Base-by-base conservation (phyloP, 2,329 filamentous ascomycete genomes). In the Pyrenophora graminea region DNA sequence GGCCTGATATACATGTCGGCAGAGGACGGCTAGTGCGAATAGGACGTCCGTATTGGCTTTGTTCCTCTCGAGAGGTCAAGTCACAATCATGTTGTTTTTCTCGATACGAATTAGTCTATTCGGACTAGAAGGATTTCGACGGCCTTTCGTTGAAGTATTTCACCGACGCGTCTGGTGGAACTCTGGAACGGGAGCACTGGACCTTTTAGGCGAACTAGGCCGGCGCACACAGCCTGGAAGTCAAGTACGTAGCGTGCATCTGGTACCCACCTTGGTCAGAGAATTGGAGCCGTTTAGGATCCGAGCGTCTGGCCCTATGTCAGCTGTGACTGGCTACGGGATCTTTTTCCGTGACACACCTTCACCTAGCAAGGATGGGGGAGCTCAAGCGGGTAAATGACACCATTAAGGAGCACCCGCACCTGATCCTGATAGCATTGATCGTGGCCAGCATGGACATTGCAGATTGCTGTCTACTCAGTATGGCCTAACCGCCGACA, bases 41-140 rank as follows among this genome's bases (percentile, higher is more conserved):
- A 31, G 18, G 23, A 25, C 12, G 9, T 15, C 13, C 37, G 12
- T 19, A 15, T 17, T 17, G 23, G 39, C 43, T 13, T 21, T 30
- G 38, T 18, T 31, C 10, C 19, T 19, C 17, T 36, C 17, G 30
- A 23, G 23, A 17, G 39, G 15, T 36, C 19, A 21, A 23, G 25
- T 30, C 38, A 13, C 18, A 27, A 17, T n/a, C 15, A 37, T 32
- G 15, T 44, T 15, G 31, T 9, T 44, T 44, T 30, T 30, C 36
- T 53, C 50, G 50, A 49, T 53, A 49, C 50, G 50, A 49, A 53
- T 53, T 39, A 53, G 50, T 49, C 36, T 25, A 40, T 53, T 44
- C 18, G 50, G 45, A 49, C 40, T 48, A 48, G 49, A 19, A 44
- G 30, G 33, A 36, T 31, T 31, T 17, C 37, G n/a, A 39, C 34